A percentile compares a stretch with the other conserved stretches of the same genome.
These are phyloP conservation scores for Orobanche coerulescens DNA, from an alignment of 257 asterid genomes.

Conservation along the genomic window DNA sequence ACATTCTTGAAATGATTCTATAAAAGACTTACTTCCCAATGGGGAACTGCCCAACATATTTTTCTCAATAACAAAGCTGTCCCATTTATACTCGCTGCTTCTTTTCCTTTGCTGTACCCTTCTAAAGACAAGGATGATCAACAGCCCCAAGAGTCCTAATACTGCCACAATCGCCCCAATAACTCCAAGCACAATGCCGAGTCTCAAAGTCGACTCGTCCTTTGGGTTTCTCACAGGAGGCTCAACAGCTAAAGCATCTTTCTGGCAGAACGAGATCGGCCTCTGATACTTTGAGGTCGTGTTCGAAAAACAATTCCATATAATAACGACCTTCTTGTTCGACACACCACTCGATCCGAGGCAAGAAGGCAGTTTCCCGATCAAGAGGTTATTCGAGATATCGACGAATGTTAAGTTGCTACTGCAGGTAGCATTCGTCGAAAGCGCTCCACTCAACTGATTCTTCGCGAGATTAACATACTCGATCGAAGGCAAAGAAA, in stretches of 20 bases:
- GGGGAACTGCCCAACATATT: slow-evolving; percentile 37
- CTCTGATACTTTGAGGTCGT: slow-evolving; percentile 60
- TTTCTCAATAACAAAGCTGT: slow-evolving; percentile 53
- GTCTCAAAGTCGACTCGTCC: slow-evolving; percentile 45
- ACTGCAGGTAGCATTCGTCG: slow-evolving; percentile 41
- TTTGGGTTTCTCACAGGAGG: slow-evolving; percentile 37
- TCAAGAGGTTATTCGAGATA: slow-evolving; percentile 66
- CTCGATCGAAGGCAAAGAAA: slow-evolving; percentile 56
- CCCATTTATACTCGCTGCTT: slow-evolving; percentile 33
- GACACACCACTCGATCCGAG: slow-evolving; percentile 44
- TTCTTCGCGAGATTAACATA: slow-evolving; percentile 48
- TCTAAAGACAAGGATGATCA: slow-evolving; percentile 41
- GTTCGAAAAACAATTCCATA: slow-evolving; percentile 69
- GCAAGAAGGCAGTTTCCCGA: slow-evolving; percentile 75
- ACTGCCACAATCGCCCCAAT: slow-evolving; percentile 50
- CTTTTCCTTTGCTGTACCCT: slow-evolving; percentile 33
- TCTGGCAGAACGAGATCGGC: slow-evolving; percentile 56
- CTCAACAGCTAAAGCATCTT: slow-evolving; percentile 84
- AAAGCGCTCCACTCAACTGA: slow-evolving; percentile 67
- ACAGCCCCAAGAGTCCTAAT: slow-evolving; percentile 39
- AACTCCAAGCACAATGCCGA: slow-evolving; percentile 68
- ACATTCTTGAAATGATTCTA: too few species aligned
- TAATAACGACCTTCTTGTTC: slow-evolving; percentile 39
- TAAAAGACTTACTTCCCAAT: slow-evolving; percentile 45
- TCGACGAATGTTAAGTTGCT: slow-evolving; percentile 51